Evolutionary conservation across 2,329 filamentous ascomycete species (phyloP), one percentile per base, ranked within the genome.

Genomic region (Sordariomycetes sp.): DNA sequence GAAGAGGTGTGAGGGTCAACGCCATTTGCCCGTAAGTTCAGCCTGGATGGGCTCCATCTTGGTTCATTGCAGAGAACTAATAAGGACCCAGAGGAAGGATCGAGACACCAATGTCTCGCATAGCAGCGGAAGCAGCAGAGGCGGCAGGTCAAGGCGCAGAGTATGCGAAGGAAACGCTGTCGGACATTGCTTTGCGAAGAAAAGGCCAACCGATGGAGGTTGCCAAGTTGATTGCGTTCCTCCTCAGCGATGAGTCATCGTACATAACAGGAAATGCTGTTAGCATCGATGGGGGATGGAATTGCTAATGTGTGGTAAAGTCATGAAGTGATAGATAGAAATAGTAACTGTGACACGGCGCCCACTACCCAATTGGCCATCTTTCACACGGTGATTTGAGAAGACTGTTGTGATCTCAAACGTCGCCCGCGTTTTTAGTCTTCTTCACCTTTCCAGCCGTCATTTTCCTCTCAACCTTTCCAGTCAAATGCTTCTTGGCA

Each of bases 261-360:
- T 51, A 48, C 25, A 42, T 50, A 1, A 51, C 43, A 3, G 50
- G 48, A 0, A 44, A 42, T 4, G 39, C 46, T 16, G 63, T 65
- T 19, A 53, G 53, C 12, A 57, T 64, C 2, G 62, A 66, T 34
- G 62, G 62, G 11, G 61, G 57, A 8, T 50, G 40, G 43, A 35
- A 46, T 2, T 50, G 42, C 4, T 48, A 39, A n/a, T n/a, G n/a
- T n/a, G n/a, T n/a, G n/a, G n/a, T n/a, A n/a, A n/a, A n/a, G n/a
- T n/a, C n/a, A n/a, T n/a, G n/a, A n/a, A n/a, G n/a, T n/a, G n/a
- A n/a, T n/a, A n/a, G n/a, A n/a, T n/a, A n/a, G n/a, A n/a, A n/a
- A n/a, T n/a, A n/a, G n/a, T n/a, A n/a, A n/a, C n/a, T n/a, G n/a
- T n/a, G n/a, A n/a, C n/a, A n/a, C n/a, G n/a, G n/a, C n/a, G n/a